Evolutionary conservation across 768 basidiomycete genomes (phyloP).

Genomic region (Kwoniella sp.): DNA sequence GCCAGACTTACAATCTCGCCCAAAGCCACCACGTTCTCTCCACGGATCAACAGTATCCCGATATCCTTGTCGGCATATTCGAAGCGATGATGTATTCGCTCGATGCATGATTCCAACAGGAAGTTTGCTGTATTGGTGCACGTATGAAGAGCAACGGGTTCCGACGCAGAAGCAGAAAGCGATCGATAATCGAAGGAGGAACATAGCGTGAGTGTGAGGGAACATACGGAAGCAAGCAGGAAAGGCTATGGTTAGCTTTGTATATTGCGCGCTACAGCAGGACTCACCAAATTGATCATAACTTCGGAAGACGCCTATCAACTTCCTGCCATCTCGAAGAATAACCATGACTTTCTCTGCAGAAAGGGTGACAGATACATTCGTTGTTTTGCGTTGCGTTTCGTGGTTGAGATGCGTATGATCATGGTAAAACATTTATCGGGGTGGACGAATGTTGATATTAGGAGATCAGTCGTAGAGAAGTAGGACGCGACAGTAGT

Average conservation of each 20-base stretch:
- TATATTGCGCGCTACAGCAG: no score
- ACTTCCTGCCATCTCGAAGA: conserved; percentile 91
- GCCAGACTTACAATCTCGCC: conserved; percentile 93
- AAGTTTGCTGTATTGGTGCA: conserved; percentile 94
- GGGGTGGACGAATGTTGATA: no score
- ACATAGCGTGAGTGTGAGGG: background rate
- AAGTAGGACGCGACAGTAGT: no score
- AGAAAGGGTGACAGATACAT: no score
- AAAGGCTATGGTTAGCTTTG: no score
- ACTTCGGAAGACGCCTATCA: conserved; percentile 91
- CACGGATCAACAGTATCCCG: conserved; percentile 83
- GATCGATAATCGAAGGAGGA: no score
- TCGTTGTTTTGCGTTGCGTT: conserved; percentile 9
- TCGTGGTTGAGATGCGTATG: no score
- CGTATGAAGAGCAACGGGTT: no score
- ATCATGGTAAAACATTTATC: no score
- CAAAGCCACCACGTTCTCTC: conserved; percentile 95
- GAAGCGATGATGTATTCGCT: conserved; percentile 87
- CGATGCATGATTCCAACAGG: conserved; percentile 91
- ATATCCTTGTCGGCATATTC: conserved; percentile 72
- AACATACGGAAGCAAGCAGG: no score
- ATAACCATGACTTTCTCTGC: conserved; percentile 98
- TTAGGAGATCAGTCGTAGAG: no score
- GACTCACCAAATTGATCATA: conserved; percentile 96
- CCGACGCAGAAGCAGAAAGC: no score